A percentile compares a stretch with the other conserved stretches of the same genome.
Conservation (phyloP, 2,329 filamentous ascomycete genomes). For the Elsinoe arachidis region DNA sequence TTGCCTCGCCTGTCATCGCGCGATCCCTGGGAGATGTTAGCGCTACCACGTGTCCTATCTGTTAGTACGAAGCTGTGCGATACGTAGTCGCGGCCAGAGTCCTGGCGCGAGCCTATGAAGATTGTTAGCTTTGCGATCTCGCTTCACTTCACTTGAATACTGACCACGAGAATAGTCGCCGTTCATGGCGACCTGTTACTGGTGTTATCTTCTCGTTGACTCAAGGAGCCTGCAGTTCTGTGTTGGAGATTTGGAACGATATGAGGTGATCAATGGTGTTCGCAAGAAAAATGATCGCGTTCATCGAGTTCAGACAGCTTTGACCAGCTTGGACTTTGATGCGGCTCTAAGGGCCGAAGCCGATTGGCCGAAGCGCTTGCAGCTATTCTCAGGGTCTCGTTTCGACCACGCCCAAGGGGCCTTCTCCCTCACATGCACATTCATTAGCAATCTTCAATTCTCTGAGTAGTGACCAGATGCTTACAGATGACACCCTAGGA, state of each 20-base stretch:
- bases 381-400: too few relatives aligned
- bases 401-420: too few relatives aligned
- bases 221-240: neutral
- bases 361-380: neutral
- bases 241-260: neutral
- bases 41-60: too few relatives aligned
- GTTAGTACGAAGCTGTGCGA: too few relatives aligned
- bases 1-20: constrained; percentile 26
- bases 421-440: too few relatives aligned
- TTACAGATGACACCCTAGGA: too few relatives aligned
- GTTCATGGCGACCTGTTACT: neutral
- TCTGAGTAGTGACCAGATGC: too few relatives aligned
- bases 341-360: neutral
- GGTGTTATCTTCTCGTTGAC: neutral
- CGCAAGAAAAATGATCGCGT: neutral
- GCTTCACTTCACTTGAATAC: neutral
- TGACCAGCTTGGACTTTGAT: neutral
- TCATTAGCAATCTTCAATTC: too few relatives aligned
- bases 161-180: neutral
- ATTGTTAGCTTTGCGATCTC: neutral
- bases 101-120: constrained; percentile 9
- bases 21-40: neutral
- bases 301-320: neutral
- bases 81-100: constrained; percentile 11
- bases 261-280: neutral